These are phyloP conservation scores for Phytophthora fragariae DNA, from an alignment of 352 stramenopile species.

Conservation along the genomic window DNA sequence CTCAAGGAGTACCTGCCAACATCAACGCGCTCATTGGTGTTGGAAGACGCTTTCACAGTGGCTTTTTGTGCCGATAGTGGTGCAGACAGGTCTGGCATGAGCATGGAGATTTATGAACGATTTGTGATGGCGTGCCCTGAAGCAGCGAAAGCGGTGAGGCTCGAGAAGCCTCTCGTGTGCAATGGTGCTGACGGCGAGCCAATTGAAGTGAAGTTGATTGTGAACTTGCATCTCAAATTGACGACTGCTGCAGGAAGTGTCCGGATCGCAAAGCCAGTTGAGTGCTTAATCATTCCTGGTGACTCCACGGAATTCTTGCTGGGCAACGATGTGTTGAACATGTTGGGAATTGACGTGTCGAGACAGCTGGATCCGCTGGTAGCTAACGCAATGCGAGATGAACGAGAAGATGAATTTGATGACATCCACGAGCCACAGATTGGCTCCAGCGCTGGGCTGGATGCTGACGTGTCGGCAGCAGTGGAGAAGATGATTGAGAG, in stretches of 20 bases:
- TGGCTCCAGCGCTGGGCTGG: not conserved
- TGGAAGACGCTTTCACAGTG: slow-evolving; percentile 25
- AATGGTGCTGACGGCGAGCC: slow-evolving; percentile 18
- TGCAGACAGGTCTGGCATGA: slow-evolving; percentile 25
- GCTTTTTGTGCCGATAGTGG: slow-evolving; percentile 18
- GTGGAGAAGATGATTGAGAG: slow-evolving; percentile 8
- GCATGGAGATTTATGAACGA: slow-evolving; percentile 4
- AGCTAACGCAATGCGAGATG: slow-evolving; percentile 10
- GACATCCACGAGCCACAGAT: slow-evolving; percentile 4
- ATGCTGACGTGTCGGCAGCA: not conserved
- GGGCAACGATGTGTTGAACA: slow-evolving; percentile 15
- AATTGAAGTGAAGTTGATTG: slow-evolving; percentile 24
- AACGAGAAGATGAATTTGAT: slow-evolving; percentile 7
- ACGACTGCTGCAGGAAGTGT: too few species aligned
- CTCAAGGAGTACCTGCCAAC: too few species aligned
- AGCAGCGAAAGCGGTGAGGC: not conserved
- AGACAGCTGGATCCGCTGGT: slow-evolving; percentile 1
- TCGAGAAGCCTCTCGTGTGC: slow-evolving; percentile 14
- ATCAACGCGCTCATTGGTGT: too few species aligned
- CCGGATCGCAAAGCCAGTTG: slow-evolving; percentile 14
- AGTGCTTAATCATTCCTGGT: slow-evolving; percentile 3
- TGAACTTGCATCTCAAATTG: too few species aligned
- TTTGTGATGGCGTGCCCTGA: slow-evolving; percentile 7
- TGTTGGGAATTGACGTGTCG: slow-evolving; percentile 3
- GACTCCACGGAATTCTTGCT: slow-evolving; percentile 8